Percentiles rank a stretch among this genome's conserved stretches.
Evolutionary conservation across 352 stramenopile species (phyloP).

Genomic region (Globisporangium splendens): DNA sequence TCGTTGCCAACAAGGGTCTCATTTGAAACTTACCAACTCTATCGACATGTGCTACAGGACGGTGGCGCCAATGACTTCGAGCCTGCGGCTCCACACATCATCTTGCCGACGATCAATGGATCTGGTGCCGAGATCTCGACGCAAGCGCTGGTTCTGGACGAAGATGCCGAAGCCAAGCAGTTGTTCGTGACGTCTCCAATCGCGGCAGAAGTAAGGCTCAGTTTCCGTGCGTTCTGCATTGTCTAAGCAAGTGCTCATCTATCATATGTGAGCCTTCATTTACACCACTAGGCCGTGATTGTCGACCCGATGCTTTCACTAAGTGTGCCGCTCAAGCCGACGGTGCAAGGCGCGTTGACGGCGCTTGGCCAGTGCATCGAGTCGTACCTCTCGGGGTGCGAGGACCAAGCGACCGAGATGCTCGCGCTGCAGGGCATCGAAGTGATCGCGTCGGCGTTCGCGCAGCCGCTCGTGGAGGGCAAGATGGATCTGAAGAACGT

Average conservation of each 20-base stretch:
- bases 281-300: constrained; percentile 54
- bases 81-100: constrained; percentile 33
- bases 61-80: constrained; percentile 15
- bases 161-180: constrained; percentile 59
- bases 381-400: constrained; percentile 58
- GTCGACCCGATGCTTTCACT: constrained; percentile 65
- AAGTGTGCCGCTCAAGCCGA: constrained; percentile 49
- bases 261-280: no score
- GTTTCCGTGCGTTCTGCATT: background rate
- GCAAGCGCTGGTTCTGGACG: constrained; percentile 52
- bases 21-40: background rate
- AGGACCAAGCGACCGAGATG: constrained; percentile 31
- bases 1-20: background rate
- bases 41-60: background rate
- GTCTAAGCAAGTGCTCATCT: constrained; percentile 1
- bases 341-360: constrained; percentile 55
- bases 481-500: constrained; percentile 63
- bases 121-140: constrained; percentile 53
- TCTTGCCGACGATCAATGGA: constrained; percentile 60
- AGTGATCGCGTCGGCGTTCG: constrained; percentile 43
- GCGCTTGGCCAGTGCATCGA: constrained; percentile 73
- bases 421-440: constrained; percentile 63
- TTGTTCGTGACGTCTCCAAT: constrained; percentile 40
- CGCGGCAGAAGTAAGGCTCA: constrained; percentile 29
- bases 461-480: constrained; percentile 51